Evolutionary conservation across 2,329 filamentous ascomycete genomes (phyloP).

Genomic region (Paraphaeosphaeria sporulosa): DNA sequence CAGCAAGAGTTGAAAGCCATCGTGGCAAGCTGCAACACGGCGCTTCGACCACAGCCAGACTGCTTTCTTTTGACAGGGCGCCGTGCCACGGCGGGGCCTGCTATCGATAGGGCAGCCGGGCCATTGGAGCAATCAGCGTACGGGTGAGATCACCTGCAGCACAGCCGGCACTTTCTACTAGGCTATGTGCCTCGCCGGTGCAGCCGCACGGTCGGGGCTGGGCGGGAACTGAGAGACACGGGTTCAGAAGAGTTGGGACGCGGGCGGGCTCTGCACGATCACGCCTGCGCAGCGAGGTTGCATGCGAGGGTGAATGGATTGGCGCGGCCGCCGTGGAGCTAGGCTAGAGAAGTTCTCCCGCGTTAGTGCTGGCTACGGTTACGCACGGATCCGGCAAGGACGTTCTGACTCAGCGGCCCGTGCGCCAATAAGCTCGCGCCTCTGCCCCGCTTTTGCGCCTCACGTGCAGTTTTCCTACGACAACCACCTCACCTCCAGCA

Average conservation of each 20-base stretch:
- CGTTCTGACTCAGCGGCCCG: slow-evolving; percentile 28
- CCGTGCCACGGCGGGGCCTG: slow-evolving; percentile 36
- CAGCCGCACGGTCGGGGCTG: slow-evolving; percentile 29
- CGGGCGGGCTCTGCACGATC: slow-evolving; percentile 18
- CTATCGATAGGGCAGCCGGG: slow-evolving; percentile 24
- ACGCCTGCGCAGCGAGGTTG: slow-evolving; percentile 23
- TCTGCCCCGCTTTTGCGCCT: slow-evolving; percentile 19
- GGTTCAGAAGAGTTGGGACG: slow-evolving; percentile 18
- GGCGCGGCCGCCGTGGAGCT: slow-evolving; percentile 14
- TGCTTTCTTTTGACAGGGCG: slow-evolving; percentile 27
- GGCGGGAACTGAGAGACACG: slow-evolving; percentile 31
- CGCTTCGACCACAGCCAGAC: slow-evolving; percentile 20
- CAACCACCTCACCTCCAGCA: slow-evolving; percentile 1
- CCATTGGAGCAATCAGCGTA: slow-evolving; percentile 8
- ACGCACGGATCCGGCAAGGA: slow-evolving; percentile 7
- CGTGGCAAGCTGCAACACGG: slow-evolving; percentile 21
- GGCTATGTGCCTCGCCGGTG: slow-evolving; percentile 10
- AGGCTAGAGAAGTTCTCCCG: slow-evolving; percentile 20
- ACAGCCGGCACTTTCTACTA: slow-evolving; percentile 22
- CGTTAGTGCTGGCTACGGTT: slow-evolving; percentile 16
- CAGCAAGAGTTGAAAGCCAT: slow-evolving; percentile 19
- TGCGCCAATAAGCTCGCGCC: slow-evolving; percentile 17
- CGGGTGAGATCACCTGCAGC: slow-evolving; percentile 21
- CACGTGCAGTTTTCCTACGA: slow-evolving; percentile 15
- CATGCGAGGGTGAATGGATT: slow-evolving; percentile 20